Evolutionary conservation across 2,329 filamentous ascomycete genomes (phyloP).

Genomic region (Lojkania enalia): DNA sequence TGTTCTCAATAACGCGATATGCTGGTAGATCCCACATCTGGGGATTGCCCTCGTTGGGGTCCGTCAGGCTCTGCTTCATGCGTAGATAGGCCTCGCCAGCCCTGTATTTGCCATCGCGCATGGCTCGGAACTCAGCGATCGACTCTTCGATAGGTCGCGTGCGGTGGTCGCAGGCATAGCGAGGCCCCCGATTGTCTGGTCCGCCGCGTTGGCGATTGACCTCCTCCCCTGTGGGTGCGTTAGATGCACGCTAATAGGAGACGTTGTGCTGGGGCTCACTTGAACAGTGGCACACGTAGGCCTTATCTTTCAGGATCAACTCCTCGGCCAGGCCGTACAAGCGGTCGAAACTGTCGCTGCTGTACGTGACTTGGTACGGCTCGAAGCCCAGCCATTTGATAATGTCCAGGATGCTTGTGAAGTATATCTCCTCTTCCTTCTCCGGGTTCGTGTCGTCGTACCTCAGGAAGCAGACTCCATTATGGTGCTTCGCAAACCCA

Average conservation of each 20-base stretch:
- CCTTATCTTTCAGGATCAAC: slow-evolving; percentile 69
- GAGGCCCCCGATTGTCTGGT: slow-evolving; percentile 66
- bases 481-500: slow-evolving; percentile 84
- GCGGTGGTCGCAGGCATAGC: slow-evolving; percentile 81
- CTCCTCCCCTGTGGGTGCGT: slow-evolving; percentile 63
- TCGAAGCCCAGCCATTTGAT: slow-evolving; percentile 85
- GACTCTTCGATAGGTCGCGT: slow-evolving; percentile 75
- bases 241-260: slow-evolving; percentile 15
- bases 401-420: slow-evolving; percentile 85
- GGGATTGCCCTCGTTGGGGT: slow-evolving; percentile 74
- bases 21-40: slow-evolving; percentile 97
- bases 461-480: slow-evolving; percentile 74
- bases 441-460: slow-evolving; percentile 97
- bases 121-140: slow-evolving; percentile 79
- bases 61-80: slow-evolving; percentile 81
- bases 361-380: slow-evolving; percentile 79
- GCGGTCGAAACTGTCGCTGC: slow-evolving; percentile 85
- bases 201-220: slow-evolving; percentile 87
- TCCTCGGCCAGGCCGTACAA: slow-evolving; percentile 89
- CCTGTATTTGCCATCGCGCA: slow-evolving; percentile 90
- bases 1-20: slow-evolving; percentile 78
- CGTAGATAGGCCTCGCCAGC: slow-evolving; percentile 81
- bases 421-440: slow-evolving; percentile 88
- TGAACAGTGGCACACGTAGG: slow-evolving; percentile 85
- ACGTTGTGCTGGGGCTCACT: slow-evolving; percentile 44